Base-by-base conservation (phyloP, 169 alveolate species). In the Plasmodium adleri region DNA sequence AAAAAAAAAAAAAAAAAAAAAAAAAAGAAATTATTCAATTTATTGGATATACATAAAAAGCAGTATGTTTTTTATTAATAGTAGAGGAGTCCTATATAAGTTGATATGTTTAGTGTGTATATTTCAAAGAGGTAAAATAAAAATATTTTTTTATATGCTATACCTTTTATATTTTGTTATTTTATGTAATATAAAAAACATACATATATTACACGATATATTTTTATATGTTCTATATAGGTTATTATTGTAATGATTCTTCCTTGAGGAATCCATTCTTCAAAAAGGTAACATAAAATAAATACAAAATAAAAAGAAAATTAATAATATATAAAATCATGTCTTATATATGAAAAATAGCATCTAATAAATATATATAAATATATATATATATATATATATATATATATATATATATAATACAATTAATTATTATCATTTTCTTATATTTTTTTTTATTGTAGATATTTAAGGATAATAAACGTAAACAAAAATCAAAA, bases 261-360 rank as follows among this genome's bases (percentile, higher is more conserved):
- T 17, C 76, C 5, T 59, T 54, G 52, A 78, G 76, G 62, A 78
- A 20, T 24, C 71, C 76, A 43, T 50, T 63, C 67, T 78, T 78
- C 26, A 78, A 78, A 64, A 78, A 67, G 89, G 89, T 78, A 78
- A 66, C 52, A 9, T 13, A 24, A 39, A 66, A 24, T 5, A 20
- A 20, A 60, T 0, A 66, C 0, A 66, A 66, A 66, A 66, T 1
- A 32, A 64, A 0, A 59, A 17, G 2, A 64, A 43, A 43, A 24
- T 7, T 24, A 70, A 13, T 9, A 24, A 67, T 2, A 32, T n/a
- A 56, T 13, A 56, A 56, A 39, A 39, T 0, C 47, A 39, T 39
- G 47, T 39, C 47, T 39, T 1, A 39, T 39, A 39, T 39, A 39
- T 39, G 47, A 39, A 39, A 39, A 39, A 39, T 39, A 7, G 9